Evolutionary conservation across 2,329 filamentous ascomycete genomes (phyloP).

Genomic region (Botrytis medusae): DNA sequence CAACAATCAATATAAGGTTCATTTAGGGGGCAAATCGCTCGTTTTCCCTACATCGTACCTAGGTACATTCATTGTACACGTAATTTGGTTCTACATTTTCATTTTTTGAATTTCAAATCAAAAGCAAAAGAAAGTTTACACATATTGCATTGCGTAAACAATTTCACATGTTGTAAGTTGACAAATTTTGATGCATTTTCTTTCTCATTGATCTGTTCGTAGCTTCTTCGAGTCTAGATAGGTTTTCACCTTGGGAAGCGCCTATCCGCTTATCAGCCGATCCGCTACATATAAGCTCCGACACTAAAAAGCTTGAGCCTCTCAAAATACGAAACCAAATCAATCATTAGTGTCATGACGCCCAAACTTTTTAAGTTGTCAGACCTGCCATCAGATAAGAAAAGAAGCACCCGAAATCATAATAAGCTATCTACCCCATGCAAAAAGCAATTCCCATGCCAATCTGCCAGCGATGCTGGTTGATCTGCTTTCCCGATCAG

Average conservation of each 20-base stretch:
- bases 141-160: neutral
- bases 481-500: neutral
- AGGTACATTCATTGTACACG: neutral
- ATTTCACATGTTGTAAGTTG: neutral
- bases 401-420: neutral
- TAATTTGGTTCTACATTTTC: neutral
- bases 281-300: neutral
- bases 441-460: neutral
- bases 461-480: neutral
- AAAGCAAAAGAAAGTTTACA: neutral
- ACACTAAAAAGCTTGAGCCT: neutral
- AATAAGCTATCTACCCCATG: neutral
- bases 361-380: neutral
- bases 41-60: neutral
- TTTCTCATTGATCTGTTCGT: neutral
- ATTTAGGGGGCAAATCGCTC: neutral
- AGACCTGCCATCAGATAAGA: neutral
- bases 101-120: neutral
- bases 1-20: neutral
- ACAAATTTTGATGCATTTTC: neutral
- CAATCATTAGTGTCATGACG: neutral
- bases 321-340: neutral
- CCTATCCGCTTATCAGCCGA: neutral
- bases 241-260: neutral
- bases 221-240: neutral